Conservation (phyloP, 2,329 filamentous ascomycete species). For the Thielaviopsis euricoi region DNA sequence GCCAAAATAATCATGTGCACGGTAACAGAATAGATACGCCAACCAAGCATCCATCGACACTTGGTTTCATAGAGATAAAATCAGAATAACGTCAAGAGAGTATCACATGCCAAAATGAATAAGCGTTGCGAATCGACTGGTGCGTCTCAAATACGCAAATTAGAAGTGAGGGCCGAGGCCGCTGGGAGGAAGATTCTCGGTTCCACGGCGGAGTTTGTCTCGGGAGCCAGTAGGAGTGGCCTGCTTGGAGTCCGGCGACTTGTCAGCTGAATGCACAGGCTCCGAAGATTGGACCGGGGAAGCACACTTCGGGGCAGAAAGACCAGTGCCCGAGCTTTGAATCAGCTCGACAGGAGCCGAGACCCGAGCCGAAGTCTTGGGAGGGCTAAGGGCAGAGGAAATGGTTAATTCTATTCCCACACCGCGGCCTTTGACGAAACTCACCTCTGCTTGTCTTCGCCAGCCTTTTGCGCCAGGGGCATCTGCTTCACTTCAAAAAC, state of each 20-base stretch:
- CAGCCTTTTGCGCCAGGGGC: slow-evolving; percentile 4
- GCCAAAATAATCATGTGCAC: slow-evolving; percentile 3
- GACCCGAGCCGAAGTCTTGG: slow-evolving; percentile 6
- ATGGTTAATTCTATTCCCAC: not conserved
- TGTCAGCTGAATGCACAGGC: slow-evolving; percentile 1
- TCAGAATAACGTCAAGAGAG: not conserved
- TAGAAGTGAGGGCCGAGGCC: slow-evolving; percentile 1
- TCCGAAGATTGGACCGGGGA: slow-evolving; percentile 8
- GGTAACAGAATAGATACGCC: not conserved
- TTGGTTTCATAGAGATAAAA: not conserved
- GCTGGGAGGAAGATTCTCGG: slow-evolving; percentile 9
- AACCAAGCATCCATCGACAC: not conserved
- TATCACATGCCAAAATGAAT: not conserved
- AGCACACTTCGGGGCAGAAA: slow-evolving; percentile 3
- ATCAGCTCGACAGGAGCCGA: not conserved
- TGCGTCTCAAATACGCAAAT: not conserved
- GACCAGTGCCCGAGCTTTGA: not conserved
- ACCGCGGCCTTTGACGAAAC: not conserved
- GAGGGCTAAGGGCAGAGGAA: slow-evolving; percentile 1
- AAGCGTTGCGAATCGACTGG: not conserved
- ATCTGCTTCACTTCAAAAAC: slow-evolving; percentile 6
- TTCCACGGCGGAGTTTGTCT: slow-evolving; percentile 10
- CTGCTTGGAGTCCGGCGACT: slow-evolving; percentile 7
- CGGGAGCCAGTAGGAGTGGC: slow-evolving; percentile 3
- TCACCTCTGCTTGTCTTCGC: slow-evolving; percentile 3